These are phyloP conservation scores for Cydonia oblonga DNA, from an alignment of 331 rosid species.

Conservation along the genomic window DNA sequence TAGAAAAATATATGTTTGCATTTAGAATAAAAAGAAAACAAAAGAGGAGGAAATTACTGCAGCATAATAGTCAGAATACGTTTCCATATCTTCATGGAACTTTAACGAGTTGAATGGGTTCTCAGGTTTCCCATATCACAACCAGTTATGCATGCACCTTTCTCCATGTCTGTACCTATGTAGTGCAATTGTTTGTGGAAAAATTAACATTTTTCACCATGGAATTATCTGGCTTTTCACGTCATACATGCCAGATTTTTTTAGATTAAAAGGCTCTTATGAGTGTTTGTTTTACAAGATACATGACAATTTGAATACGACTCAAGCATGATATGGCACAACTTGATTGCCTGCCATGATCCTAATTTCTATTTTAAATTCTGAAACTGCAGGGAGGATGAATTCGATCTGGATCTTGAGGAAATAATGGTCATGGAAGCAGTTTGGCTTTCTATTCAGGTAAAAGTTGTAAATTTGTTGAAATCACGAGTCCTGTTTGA, in stretches of 20 bases:
- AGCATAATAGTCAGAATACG: background rate
- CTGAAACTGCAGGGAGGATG: constrained; percentile 66
- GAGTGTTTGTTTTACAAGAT: background rate
- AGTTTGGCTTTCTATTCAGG: constrained; percentile 99
- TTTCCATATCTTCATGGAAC: background rate
- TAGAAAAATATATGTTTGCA: background rate
- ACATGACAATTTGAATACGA: background rate
- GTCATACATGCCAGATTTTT: background rate
- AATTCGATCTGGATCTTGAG: constrained; percentile 88
- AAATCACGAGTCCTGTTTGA: constrained; percentile 2
- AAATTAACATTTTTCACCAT: background rate
- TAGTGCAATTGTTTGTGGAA: background rate
- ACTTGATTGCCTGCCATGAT: background rate
- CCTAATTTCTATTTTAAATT: background rate
- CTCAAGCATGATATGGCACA: too few relatives aligned
- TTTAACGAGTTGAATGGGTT: background rate
- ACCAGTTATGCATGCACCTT: background rate
- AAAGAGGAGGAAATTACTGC: background rate
- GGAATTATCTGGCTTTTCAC: background rate
- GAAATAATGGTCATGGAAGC: constrained; percentile 99
- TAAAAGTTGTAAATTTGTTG: constrained; percentile 1
- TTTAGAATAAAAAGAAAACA: background rate
- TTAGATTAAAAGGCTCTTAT: background rate
- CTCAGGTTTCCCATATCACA: background rate
- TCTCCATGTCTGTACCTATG: background rate